Evolutionary conservation across 1,284 basidiomycete species (phyloP).

Genomic region (Earliella scabrosa): DNA sequence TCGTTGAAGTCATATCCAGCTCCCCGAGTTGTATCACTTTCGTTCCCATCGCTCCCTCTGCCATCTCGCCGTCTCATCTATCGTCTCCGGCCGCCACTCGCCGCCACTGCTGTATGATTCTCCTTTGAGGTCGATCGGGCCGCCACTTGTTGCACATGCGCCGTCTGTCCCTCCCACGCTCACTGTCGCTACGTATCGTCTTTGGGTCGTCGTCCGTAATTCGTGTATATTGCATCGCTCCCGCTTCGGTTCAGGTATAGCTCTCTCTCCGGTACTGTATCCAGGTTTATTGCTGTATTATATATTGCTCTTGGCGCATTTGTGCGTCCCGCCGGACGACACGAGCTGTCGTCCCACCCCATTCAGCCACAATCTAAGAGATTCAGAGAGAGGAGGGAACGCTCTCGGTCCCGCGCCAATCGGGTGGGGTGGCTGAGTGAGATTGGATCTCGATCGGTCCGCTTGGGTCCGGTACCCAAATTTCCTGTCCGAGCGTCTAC

Average conservation of each 20-base stretch:
- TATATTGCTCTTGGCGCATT: slow-evolving; percentile 9
- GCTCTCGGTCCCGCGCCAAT: neutral
- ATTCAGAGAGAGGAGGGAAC: too few relatives aligned
- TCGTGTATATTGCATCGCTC: slow-evolving; percentile 23
- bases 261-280: slow-evolving; percentile 19
- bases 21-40: slow-evolving; percentile 25
- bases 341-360: too few relatives aligned
- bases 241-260: slow-evolving; percentile 2
- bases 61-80: neutral
- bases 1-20: slow-evolving; percentile 22
- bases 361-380: neutral
- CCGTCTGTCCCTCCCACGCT: slow-evolving; percentile 18
- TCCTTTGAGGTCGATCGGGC: slow-evolving; percentile 13
- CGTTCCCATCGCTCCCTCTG: slow-evolving; percentile 2
- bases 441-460: slow-evolving; percentile 15
- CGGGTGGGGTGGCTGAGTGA: neutral
- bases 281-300: slow-evolving; percentile 26
- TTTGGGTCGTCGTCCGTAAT: slow-evolving; percentile 9
- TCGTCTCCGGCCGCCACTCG: slow-evolving; percentile 1
- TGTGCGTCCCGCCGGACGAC: too few relatives aligned
- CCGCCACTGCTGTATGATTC: slow-evolving; percentile 12
- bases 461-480: slow-evolving; percentile 5
- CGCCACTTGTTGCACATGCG: neutral
- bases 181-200: slow-evolving; percentile 6
- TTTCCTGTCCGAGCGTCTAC: slow-evolving; percentile 15